Evolutionary conservation across 129 eudicot species (phyloP), one percentile per base, ranked within the genome.

Genomic region (Calendula officinalis): DNA sequence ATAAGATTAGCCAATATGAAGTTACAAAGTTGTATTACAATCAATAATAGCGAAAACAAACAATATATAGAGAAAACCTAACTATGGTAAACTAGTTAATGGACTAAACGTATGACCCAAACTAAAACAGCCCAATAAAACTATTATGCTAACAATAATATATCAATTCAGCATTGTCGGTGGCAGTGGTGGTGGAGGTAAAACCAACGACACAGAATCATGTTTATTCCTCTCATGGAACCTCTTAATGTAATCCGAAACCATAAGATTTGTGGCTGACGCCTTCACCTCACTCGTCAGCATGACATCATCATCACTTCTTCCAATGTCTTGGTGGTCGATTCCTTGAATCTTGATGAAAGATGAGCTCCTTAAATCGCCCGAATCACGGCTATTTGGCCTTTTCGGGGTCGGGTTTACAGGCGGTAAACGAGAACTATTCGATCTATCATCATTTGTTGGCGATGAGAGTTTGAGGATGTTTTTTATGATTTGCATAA

Each of bases 151-250:
- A n/a, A n/a, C n/a, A n/a, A n/a, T n/a, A n/a, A n/a, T 22, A 22
- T 22, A 22, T 22, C 30, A 22, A 22, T 22, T 22, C 30, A 22
- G 30, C 30, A 22, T 22, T 22, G 30, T 22, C 30, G 30, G 30
- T 2, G 30, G 30, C 30, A 22, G 30, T 22, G 30, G 30, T 22
- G 30, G 30, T 22, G 30, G 30, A 22, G 30, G 30, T 22, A 22
- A 2, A 22, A 22, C 30, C 30, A 30, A 35, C n/a, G 6, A 11
- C 11, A 35, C 30, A 38, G 49, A 13, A 17, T 73, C 66, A 0
- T 56, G 30, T 38, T 30, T 56, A 59, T 73, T 73, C 66, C 72
- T 58, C 66, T 73, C 78, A 39, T 73, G 60, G 44, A 73, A 73
- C 72, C 66, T 65, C 72, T 11, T 46, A 46, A 64, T 64, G 50